Conservation (phyloP, 2,329 filamentous ascomycete species). For the Colletotrichum spaethianum region DNA sequence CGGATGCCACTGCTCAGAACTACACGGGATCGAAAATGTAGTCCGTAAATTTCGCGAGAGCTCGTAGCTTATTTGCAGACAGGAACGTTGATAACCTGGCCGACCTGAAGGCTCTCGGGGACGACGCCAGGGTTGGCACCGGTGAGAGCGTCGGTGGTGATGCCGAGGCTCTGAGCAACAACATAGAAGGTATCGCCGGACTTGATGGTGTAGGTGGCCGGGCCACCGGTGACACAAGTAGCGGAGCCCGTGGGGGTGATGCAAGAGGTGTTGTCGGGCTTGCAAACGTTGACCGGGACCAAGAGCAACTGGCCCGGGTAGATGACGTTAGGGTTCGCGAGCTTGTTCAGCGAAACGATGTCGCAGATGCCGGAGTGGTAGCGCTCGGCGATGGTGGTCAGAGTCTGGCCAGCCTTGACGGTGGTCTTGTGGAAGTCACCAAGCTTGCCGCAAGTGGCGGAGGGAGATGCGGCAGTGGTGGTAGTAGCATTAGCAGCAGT, state of each 20-base stretch:
- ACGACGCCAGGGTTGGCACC: slow-evolving; percentile 22
- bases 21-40: not conserved
- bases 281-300: slow-evolving; percentile 20
- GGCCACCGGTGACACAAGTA: slow-evolving; percentile 23
- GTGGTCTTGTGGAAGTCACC: slow-evolving; percentile 26
- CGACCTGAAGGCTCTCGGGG: slow-evolving; percentile 2
- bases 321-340: slow-evolving; percentile 27
- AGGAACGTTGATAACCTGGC: slow-evolving; percentile 27
- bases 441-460: slow-evolving; percentile 4
- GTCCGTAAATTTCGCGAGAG: too few relatives aligned
- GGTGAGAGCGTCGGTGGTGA: slow-evolving; percentile 18
- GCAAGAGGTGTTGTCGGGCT: slow-evolving; percentile 30
- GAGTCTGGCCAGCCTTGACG: slow-evolving; percentile 17
- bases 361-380: slow-evolving; percentile 33
- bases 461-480: not conserved
- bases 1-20: not conserved
- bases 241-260: not conserved
- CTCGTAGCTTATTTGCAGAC: slow-evolving; percentile 4
- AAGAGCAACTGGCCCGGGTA: slow-evolving; percentile 3
- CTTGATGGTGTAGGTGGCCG: slow-evolving; percentile 72
- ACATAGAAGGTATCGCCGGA: slow-evolving; percentile 84
- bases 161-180: slow-evolving; percentile 83
- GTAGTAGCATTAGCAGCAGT: not conserved
- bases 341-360: slow-evolving; percentile 20
- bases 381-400: slow-evolving; percentile 14